These are phyloP conservation scores for Nymphaea thermarum DNA, from an alignment of 164 flowering plant genomes.

Conservation along the genomic window DNA sequence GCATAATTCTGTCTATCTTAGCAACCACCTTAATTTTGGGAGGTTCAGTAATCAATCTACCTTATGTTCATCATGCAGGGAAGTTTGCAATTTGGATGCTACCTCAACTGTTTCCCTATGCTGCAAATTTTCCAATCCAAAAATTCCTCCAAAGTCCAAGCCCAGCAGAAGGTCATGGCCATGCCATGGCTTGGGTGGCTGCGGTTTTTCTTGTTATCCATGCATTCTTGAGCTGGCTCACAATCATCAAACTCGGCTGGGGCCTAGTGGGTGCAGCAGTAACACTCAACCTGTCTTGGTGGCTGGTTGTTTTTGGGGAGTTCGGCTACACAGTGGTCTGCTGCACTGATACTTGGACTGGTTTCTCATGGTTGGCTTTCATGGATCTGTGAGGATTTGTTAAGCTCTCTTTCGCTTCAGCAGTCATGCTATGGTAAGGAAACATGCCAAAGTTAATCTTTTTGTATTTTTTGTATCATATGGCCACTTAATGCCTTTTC, in stretches of 20 bases:
- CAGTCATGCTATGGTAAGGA: conserved; percentile 54
- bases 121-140: conserved; percentile 47
- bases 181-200: conserved; percentile 45
- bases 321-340: conserved; percentile 45
- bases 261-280: conserved; percentile 54
- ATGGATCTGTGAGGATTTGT: conserved; percentile 40
- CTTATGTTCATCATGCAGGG: conserved; percentile 16
- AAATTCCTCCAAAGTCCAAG: conserved; percentile 55
- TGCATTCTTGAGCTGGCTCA: conserved; percentile 41
- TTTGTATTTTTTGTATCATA: neutral
- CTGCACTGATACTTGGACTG: conserved; percentile 28
- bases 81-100: conserved; percentile 48
- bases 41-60: neutral
- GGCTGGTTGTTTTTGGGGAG: conserved; percentile 38
- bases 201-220: conserved; percentile 34
- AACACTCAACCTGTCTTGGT: conserved; percentile 39
- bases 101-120: conserved; percentile 56
- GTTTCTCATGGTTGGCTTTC: conserved; percentile 55
- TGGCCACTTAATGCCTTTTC: neutral
- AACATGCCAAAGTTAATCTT: neutral
- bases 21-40: too few relatives aligned
- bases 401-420: conserved; percentile 63
- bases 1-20: too few relatives aligned
- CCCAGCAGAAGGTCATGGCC: conserved; percentile 46
- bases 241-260: conserved; percentile 34